Conservation (phyloP, 208 protist genomes). For the Wallacemonas collosoma region DNA sequence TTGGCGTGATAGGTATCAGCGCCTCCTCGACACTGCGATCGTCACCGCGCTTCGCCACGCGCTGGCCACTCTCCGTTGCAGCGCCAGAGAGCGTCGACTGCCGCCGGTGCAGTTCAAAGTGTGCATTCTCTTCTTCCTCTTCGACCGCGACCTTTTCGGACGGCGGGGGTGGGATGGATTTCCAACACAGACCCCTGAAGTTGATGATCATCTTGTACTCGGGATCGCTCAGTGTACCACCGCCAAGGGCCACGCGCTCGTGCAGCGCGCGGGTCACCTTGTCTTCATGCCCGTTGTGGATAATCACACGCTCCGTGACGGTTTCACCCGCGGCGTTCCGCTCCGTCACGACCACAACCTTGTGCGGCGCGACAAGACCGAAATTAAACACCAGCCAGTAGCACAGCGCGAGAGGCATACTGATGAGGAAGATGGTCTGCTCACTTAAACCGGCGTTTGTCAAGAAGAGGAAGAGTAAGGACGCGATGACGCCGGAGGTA, state of each 20-base stretch:
- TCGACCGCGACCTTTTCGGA: conserved; percentile 4
- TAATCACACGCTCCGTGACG: conserved; percentile 1
- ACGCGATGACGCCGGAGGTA: conserved; percentile 80
- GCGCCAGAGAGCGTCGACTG: not conserved
- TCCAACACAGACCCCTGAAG: conserved; percentile 41
- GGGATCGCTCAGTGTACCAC: conserved; percentile 30
- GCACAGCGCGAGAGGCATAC: conserved; percentile 51
- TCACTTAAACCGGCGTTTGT: conserved; percentile 48
- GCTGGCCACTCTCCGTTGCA: not conserved
- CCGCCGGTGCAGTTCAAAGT: conserved; percentile 1
- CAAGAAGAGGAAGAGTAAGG: conserved; percentile 77
- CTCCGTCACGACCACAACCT: conserved; percentile 33
- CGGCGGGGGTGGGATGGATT: conserved; percentile 20
- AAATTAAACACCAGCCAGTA: conserved; percentile 81
- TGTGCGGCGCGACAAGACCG: conserved; percentile 58
- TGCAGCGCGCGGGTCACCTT: conserved; percentile 32
- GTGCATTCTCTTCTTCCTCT: not conserved
- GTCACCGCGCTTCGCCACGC: not conserved
- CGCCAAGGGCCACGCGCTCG: not conserved
- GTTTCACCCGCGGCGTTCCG: not conserved
- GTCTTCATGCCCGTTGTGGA: conserved; percentile 42
- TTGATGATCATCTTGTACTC: conserved; percentile 54
- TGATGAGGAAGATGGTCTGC: conserved; percentile 68
- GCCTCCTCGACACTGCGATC: not conserved
- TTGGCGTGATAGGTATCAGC: not conserved